A percentile compares a stretch with the other conserved stretches of the same genome.
Evolutionary conservation across 345 rosid species (phyloP).

Genomic region (Reutealis trisperma): DNA sequence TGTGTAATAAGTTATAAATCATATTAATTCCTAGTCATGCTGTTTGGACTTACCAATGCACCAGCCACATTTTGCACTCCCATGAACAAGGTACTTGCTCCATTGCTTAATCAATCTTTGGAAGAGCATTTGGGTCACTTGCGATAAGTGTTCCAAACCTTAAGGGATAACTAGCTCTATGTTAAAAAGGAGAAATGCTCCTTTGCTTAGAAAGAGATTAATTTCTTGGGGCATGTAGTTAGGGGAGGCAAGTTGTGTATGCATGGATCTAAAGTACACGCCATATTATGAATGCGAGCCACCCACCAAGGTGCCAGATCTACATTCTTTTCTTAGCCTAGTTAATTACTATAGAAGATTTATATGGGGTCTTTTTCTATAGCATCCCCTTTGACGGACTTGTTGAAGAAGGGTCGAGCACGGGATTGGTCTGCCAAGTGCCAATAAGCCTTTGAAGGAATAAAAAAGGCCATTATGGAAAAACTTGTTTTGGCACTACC

Average conservation of each 20-base stretch:
- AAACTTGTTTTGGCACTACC: background rate
- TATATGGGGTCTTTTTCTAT: background rate
- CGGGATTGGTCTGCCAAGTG: background rate
- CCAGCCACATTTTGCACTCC: background rate
- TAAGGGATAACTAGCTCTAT: background rate
- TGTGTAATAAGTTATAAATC: background rate
- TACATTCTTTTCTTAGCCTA: background rate
- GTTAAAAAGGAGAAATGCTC: slow-evolving; percentile 14
- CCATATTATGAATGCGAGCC: background rate
- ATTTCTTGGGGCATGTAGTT: background rate
- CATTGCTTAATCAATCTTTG: background rate
- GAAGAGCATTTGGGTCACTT: background rate
- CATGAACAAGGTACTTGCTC: background rate
- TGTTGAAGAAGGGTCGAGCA: background rate
- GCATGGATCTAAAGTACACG: background rate
- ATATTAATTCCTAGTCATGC: background rate
- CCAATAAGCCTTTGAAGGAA: background rate
- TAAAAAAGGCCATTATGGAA: background rate
- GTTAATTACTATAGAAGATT: slow-evolving; percentile 4
- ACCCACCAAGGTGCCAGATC: background rate
- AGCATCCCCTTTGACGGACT: background rate
- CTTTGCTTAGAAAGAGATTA: background rate
- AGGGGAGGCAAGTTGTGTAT: background rate
- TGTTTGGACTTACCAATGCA: background rate
- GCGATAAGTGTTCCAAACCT: background rate